Conservation (phyloP, 2,329 filamentous ascomycete genomes). For the Ophiostoma sp. region DNA sequence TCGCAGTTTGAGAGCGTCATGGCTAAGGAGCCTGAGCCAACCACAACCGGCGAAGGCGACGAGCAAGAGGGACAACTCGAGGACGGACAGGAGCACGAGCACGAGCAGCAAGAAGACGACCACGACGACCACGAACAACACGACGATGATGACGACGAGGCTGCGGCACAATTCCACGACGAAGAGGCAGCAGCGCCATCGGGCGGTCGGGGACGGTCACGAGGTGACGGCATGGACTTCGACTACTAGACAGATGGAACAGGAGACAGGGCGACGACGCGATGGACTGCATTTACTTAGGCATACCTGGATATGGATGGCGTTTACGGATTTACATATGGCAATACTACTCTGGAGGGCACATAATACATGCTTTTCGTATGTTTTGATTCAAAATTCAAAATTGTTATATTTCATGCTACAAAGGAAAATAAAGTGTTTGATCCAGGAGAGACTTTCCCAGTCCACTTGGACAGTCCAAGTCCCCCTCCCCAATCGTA, state of each 20-base stretch:
- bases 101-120: neutral
- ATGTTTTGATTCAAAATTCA: neutral
- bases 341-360: neutral
- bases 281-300: neutral
- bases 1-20: constrained; percentile 96
- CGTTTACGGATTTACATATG: constrained; percentile 7
- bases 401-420: constrained; percentile 25
- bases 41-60: constrained; percentile 26
- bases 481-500: neutral
- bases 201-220: neutral
- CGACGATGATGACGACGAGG: constrained; percentile 11
- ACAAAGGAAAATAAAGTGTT: constrained; percentile 28
- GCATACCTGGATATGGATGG: neutral
- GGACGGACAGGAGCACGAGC: neutral
- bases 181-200: neutral
- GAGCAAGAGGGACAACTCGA: neutral
- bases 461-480: constrained; percentile 6
- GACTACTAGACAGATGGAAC: neutral
- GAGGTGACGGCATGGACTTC: neutral
- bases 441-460: neutral
- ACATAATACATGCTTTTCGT: neutral
- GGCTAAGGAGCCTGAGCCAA: constrained; percentile 56
- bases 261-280: neutral
- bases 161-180: constrained; percentile 1
- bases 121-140: neutral